Percentiles rank a stretch among this genome's conserved stretches.
phyloP scores from a whole-genome alignment of 2,329 filamentous ascomycete genomes.

The Cytospora piceicola region DNA sequence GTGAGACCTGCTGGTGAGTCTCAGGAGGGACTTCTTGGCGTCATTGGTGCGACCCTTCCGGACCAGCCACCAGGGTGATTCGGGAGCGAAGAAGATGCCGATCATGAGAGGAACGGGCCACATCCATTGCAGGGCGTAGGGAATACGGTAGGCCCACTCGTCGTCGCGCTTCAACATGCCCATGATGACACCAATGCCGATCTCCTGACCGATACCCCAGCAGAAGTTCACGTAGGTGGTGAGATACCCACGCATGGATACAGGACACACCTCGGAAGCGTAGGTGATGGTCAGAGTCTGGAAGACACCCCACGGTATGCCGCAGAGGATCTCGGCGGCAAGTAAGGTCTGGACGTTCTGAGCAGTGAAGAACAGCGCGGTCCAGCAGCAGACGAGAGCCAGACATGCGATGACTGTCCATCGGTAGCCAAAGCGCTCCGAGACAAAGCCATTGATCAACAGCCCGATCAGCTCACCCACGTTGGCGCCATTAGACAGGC shows the following conservation, averaged over 20 bases:
- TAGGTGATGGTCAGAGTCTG: conserved; percentile 65
- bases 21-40: conserved; percentile 67
- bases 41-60: conserved; percentile 66
- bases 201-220: conserved; percentile 76
- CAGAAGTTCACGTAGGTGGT: conserved; percentile 79
- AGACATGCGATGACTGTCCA: conserved; percentile 66
- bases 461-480: conserved; percentile 70
- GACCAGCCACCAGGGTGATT: conserved; percentile 78
- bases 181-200: conserved; percentile 74
- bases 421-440: conserved; percentile 70
- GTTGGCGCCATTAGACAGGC: conserved; percentile 50
- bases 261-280: conserved; percentile 73
- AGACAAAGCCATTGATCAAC: conserved; percentile 66
- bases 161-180: conserved; percentile 67
- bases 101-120: conserved; percentile 71
- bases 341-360: conserved; percentile 62
- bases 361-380: conserved; percentile 68
- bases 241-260: conserved; percentile 71
- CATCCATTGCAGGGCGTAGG: conserved; percentile 77
- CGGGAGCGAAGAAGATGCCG: conserved; percentile 69
- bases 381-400: conserved; percentile 57
- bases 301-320: conserved; percentile 66
- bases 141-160: conserved; percentile 68
- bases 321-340: conserved; percentile 65
- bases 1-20: conserved; percentile 64